Conservation (phyloP, 2,329 filamentous ascomycete species). For the Botrytis pseudocinerea region DNA sequence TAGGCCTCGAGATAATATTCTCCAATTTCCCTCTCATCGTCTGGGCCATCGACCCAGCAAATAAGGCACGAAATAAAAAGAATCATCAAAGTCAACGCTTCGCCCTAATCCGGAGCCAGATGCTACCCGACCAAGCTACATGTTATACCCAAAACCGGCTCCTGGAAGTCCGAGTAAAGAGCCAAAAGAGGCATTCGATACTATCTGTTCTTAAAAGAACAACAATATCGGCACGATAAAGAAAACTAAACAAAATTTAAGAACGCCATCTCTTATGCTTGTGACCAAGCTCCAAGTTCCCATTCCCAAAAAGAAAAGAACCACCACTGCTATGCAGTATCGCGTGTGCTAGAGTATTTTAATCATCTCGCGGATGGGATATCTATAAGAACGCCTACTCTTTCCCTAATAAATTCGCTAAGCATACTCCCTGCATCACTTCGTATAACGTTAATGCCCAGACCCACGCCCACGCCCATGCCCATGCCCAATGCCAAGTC, state of each 20-base stretch:
- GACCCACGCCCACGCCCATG: neutral
- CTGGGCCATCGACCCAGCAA: neutral
- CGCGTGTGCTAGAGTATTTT: neutral
- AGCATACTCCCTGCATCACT: neutral
- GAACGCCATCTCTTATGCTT: conserved; percentile 5
- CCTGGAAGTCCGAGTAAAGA: neutral
- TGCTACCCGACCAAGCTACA: neutral
- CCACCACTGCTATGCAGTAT: conserved; percentile 17
- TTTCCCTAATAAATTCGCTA: neutral
- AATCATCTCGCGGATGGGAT: conserved; percentile 17
- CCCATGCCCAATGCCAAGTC: neutral
- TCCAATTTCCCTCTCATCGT: too few species aligned
- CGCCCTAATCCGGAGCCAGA: neutral
- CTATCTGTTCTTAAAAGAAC: neutral
- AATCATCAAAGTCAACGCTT: neutral
- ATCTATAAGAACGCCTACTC: conserved; percentile 11
- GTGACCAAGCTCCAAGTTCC: neutral
- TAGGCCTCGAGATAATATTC: neutral
- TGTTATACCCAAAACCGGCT: neutral
- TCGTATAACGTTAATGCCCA: conserved; percentile 13
- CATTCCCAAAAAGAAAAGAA: conserved; percentile 1
- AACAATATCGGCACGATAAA: neutral
- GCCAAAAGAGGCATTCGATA: neutral
- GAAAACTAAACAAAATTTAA: neutral
- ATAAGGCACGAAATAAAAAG: neutral